phyloP scores from a whole-genome alignment of 306 rosid genomes.

The Gynostemma pentaphyllum region DNA sequence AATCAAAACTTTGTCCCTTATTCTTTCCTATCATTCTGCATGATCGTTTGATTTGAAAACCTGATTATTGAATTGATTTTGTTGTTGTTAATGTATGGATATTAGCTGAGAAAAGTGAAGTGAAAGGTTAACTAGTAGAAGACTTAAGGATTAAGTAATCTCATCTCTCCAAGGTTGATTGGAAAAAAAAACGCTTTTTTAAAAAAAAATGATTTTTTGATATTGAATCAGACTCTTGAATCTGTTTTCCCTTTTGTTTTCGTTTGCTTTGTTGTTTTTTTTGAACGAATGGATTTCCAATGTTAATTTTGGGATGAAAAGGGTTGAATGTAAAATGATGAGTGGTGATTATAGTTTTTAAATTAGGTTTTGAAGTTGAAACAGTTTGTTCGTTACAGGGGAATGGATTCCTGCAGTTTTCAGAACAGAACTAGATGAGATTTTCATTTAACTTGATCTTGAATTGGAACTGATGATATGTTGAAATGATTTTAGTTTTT shows the following conservation, averaged over 20 bases:
- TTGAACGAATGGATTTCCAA: too few species aligned
- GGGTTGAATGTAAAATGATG: neutral
- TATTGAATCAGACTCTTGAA: too few species aligned
- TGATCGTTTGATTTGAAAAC: neutral
- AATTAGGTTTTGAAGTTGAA: too few species aligned
- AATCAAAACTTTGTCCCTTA: neutral
- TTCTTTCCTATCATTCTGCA: neutral
- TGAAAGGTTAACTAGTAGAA: slow-evolving; percentile 5
- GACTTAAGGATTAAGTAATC: neutral
- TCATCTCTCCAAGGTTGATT: neutral
- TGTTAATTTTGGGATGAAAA: neutral
- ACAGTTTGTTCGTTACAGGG: neutral
- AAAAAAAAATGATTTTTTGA: too few species aligned
- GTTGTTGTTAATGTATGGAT: neutral
- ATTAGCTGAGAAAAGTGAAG: neutral
- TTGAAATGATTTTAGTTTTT: neutral
- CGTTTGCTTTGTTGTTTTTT: neutral
- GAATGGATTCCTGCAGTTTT: neutral
- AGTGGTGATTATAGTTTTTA: neutral
- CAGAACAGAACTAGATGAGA: neutral
- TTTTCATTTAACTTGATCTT: neutral
- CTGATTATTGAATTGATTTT: neutral
- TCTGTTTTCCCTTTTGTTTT: neutral
- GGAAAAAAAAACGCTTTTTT: too few species aligned
- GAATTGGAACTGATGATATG: neutral